Conservation (phyloP, 2,329 filamentous ascomycete species). For the Penicillium sclerotiorum region DNA sequence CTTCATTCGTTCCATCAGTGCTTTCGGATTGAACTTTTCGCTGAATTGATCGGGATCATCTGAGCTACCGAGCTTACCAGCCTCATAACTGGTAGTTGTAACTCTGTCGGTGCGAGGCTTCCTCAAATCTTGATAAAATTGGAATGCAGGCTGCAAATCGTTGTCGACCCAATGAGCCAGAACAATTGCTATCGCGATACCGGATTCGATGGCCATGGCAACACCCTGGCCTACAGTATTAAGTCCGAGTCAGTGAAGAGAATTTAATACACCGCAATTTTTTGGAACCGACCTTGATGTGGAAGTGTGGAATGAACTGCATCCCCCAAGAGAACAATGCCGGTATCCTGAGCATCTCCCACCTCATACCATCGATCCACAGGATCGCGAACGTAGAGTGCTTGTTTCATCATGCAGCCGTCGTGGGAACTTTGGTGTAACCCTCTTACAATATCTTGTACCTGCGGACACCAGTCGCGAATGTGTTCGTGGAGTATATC, state of each 20-base stretch:
- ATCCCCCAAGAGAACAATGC: conserved; percentile 37
- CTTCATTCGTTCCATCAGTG: conserved; percentile 35
- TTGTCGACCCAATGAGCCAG: conserved; percentile 33
- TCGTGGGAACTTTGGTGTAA: conserved; percentile 31
- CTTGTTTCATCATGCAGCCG: conserved; percentile 38
- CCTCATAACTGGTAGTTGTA: conserved; percentile 38
- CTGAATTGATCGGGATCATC: conserved; percentile 33
- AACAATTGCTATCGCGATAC: conserved; percentile 34
- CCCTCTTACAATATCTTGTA: conserved; percentile 37
- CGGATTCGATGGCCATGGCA: conserved; percentile 40
- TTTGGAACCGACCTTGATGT: conserved; percentile 30
- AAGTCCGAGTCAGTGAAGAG: background rate
- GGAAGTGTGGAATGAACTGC: conserved; percentile 39
- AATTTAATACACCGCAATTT: too few relatives aligned
- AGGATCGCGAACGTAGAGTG: conserved; percentile 39
- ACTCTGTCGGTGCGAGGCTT: conserved; percentile 41
- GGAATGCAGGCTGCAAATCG: conserved; percentile 32
- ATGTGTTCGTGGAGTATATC: conserved; percentile 36
- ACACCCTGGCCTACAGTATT: conserved; percentile 33
- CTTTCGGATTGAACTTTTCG: conserved; percentile 30
- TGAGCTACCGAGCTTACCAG: conserved; percentile 38
- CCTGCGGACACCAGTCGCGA: conserved; percentile 34
- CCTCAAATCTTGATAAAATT: conserved; percentile 39
- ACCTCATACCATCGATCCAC: conserved; percentile 35
- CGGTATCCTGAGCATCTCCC: conserved; percentile 25